Base-by-base conservation (phyloP, 2,329 filamentous ascomycete genomes). In the Aspergillus melleus region DNA sequence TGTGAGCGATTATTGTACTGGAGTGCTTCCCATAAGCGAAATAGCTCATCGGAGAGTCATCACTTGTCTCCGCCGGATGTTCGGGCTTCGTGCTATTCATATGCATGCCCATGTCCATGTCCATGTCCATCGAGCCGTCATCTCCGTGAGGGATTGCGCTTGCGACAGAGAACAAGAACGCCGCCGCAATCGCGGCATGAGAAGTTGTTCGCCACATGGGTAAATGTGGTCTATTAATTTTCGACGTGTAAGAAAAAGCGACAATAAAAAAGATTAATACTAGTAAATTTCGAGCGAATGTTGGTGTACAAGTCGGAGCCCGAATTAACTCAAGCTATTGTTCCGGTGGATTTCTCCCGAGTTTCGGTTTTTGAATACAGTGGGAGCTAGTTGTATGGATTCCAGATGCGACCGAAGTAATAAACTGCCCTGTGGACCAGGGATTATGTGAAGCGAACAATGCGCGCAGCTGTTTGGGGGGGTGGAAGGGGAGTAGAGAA, bases 1-100 rank as follows among this genome's bases (percentile, higher is more conserved):
- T 88, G 70, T 95, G 91, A 59, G 84, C 84, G 68, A 90, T 82
- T 67, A 95, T 88, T 53, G 73, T 64, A 47, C 72, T 70, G 5
- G 70, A 70, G 60, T 80, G 74, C 63, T 77, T 72, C 24, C 69
- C 70, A 57, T 77, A 74, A 10, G 74, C 72, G 56, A 78, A 79
- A 65, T 81, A 81, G 60, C 77, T 81, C 70, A 77, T 74, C 4
- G 72, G 68, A 20, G 70, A 68, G n/a, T 74, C 64, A n/a, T 63
- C 58, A 19, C 50, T 65, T 6, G 64, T 52, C 11, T 63, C 57
- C 29, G 65, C 26, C 30, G 68, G 60, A 11, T 65, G 22, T 16
- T 63, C 55, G 26, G 66, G 59, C 47, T 65, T 44, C 30, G 66
- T 49, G 12, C 60, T 52, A 22, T 61, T 55, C 54, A 32, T 63